phyloP scores from a whole-genome alignment of 139 green algal species.

The Tetratostichococcus sp. region DNA sequence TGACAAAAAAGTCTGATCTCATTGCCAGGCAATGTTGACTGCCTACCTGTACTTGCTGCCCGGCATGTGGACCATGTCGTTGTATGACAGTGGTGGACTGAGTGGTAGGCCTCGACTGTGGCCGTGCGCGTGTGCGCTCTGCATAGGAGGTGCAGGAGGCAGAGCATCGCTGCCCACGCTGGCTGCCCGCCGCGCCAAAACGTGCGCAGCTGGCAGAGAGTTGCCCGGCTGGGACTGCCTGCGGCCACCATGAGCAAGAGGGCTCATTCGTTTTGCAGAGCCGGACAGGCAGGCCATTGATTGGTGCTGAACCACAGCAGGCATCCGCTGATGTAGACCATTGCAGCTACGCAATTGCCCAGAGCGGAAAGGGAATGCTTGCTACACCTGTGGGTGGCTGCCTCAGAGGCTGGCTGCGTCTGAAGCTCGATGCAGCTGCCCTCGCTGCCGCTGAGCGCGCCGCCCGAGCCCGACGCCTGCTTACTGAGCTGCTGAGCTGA shows the following conservation, averaged over 20 bases:
- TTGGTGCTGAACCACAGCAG: too few species aligned
- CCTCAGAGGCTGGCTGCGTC: not conserved
- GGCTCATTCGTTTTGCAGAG: too few species aligned
- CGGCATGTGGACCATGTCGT: slow-evolving; percentile 38
- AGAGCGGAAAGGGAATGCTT: too few species aligned
- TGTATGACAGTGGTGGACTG: slow-evolving; percentile 4
- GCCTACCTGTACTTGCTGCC: slow-evolving; percentile 36
- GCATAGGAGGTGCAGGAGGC: too few species aligned
- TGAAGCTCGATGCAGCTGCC: slow-evolving; percentile 5
- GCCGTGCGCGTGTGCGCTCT: too few species aligned
- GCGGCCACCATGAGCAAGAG: too few species aligned
- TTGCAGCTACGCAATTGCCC: too few species aligned
- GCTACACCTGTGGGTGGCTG: not conserved
- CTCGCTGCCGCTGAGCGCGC: slow-evolving; percentile 6
- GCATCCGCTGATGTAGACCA: too few species aligned
- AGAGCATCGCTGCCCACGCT: not conserved
- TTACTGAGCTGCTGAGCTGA: not conserved
- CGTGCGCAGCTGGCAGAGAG: not conserved
- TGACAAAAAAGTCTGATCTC: too few species aligned
- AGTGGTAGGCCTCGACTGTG: not conserved
- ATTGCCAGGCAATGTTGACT: too few species aligned
- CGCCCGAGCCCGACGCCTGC: not conserved
- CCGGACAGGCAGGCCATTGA: too few species aligned
- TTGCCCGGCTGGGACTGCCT: too few species aligned
- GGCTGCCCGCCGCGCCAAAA: not conserved